phyloP scores from a whole-genome alignment of 805 yeast species.

The Ogataea ganodermae region DNA sequence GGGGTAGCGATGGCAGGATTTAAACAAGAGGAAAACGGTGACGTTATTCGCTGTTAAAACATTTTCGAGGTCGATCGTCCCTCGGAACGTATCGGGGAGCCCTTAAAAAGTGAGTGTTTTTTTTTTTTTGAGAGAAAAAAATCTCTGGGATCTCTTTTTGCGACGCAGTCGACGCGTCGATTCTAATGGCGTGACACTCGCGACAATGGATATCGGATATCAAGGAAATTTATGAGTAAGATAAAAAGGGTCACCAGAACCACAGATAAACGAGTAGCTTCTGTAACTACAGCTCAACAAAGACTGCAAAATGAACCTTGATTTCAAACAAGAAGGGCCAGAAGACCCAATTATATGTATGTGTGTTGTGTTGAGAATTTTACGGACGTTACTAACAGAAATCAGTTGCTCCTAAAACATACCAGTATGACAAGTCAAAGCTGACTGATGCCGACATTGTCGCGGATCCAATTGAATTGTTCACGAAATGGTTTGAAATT shows the following conservation, averaged over 20 bases:
- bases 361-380: constrained; percentile 8
- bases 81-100: constrained; percentile 1
- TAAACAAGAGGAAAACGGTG: too few species aligned
- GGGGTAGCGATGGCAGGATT: too few species aligned
- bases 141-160: background rate
- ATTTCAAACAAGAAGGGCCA: constrained; percentile 21
- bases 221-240: background rate
- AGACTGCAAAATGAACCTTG: constrained; percentile 29
- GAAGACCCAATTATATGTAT: constrained; percentile 35
- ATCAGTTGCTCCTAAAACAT: constrained; percentile 78
- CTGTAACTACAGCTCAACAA: too few species aligned
- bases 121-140: too few species aligned
- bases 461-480: constrained; percentile 71
- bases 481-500: constrained; percentile 81
- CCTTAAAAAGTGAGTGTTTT: background rate
- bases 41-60: constrained; percentile 4
- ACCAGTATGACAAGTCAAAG: constrained; percentile 75
- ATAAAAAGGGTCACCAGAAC: too few species aligned
- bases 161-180: constrained; percentile 3
- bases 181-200: background rate
- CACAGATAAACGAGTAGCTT: too few species aligned
- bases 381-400: constrained; percentile 8
- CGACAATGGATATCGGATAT: background rate
- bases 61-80: constrained; percentile 7
- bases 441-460: constrained; percentile 56